Evolutionary conservation across 257 asterid genomes (phyloP).

Genomic region (Solanum gracilifrons): DNA sequence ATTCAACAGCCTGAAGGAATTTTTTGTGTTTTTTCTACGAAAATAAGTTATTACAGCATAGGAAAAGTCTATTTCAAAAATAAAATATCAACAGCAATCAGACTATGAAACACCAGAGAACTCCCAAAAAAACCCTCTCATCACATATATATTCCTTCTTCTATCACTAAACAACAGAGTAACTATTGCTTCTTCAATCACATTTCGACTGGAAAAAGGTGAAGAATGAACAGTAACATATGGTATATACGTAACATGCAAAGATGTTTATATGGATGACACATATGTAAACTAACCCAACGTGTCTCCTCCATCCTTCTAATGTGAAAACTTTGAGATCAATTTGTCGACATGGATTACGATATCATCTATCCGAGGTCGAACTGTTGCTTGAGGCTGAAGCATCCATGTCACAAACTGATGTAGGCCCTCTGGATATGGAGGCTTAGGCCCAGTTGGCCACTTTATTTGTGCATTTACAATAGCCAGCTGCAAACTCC

Average conservation of each 20-base stretch:
- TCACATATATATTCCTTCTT: neutral
- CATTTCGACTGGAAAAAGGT: neutral
- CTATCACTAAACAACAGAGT: neutral
- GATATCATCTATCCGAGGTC: slow-evolving; percentile 84
- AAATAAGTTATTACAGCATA: neutral
- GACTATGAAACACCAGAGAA: neutral
- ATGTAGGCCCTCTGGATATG: slow-evolving; percentile 84
- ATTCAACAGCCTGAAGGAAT: neutral
- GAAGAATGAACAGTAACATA: neutral
- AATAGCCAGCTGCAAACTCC: slow-evolving; percentile 84
- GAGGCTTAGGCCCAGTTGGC: slow-evolving; percentile 77
- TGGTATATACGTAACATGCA: neutral
- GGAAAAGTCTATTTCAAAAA: neutral
- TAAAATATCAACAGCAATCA: neutral
- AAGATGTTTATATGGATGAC: neutral
- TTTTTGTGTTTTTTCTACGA: neutral
- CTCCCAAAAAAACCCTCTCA: neutral
- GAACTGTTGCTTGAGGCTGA: slow-evolving; percentile 83
- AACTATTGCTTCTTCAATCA: neutral
- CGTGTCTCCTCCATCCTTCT: slow-evolving; percentile 3
- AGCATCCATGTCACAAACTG: slow-evolving; percentile 98
- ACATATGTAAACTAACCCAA: neutral
- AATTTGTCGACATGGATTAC: slow-evolving; percentile 81
- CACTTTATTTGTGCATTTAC: slow-evolving; percentile 88
- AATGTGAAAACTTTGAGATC: slow-evolving; percentile 60